These are phyloP conservation scores for Phytophthora palmivora DNA, from an alignment of 352 stramenopile species.

Conservation along the genomic window DNA sequence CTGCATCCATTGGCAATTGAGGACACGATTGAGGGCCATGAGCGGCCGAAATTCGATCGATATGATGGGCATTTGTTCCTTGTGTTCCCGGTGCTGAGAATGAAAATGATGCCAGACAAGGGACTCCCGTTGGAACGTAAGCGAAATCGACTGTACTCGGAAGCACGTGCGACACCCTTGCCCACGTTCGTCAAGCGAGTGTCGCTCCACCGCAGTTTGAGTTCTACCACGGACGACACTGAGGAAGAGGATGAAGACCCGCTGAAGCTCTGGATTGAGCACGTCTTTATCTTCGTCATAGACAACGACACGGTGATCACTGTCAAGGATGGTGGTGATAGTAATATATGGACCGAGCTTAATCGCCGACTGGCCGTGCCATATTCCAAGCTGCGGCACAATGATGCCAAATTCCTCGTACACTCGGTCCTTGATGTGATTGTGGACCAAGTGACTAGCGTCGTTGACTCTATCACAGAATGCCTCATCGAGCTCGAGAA, in stretches of 20 bases:
- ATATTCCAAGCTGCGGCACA: conserved; percentile 92
- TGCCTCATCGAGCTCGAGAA: conserved; percentile 82
- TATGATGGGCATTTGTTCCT: conserved; percentile 88
- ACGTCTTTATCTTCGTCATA: conserved; percentile 86
- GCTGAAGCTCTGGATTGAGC: conserved; percentile 83
- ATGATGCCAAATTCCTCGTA: conserved; percentile 88
- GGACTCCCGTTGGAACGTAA: conserved; percentile 44
- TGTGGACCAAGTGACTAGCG: conserved; percentile 82
- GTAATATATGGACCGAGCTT: conserved; percentile 78
- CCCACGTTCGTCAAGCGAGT: conserved; percentile 49
- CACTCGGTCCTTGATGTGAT: conserved; percentile 90
- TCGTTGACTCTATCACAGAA: conserved; percentile 81
- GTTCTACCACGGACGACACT: conserved; percentile 19
- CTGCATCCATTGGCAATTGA: conserved; percentile 89
- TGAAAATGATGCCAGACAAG: conserved; percentile 62
- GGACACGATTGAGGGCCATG: conserved; percentile 88
- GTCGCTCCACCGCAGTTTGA: conserved; percentile 32
- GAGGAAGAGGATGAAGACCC: conserved; percentile 62
- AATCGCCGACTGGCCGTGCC: conserved; percentile 76
- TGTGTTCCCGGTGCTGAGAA: conserved; percentile 82
- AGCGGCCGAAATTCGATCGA: conserved; percentile 87
- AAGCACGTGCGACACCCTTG: conserved; percentile 29
- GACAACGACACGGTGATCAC: conserved; percentile 87
- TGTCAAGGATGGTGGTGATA: conserved; percentile 74
- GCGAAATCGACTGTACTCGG: conserved; percentile 31